Evolutionary conservation across 2,329 filamentous ascomycete genomes (phyloP).

Genomic region (Sporothrix curviconia): DNA sequence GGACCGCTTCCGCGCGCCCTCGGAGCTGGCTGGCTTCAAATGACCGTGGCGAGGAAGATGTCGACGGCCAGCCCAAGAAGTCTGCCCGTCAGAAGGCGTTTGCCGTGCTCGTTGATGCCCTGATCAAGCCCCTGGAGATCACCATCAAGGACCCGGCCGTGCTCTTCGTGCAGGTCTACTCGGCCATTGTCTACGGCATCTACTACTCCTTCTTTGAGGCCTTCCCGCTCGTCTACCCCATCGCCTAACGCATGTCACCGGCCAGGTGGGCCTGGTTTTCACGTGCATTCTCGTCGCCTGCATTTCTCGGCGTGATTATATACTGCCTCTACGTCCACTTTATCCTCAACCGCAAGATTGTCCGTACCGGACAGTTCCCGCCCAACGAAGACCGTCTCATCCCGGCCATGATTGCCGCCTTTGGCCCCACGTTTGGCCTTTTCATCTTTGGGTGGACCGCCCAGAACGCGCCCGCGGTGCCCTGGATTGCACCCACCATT

Average conservation of each 20-base stretch:
- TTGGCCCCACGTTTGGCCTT: conserved; percentile 51
- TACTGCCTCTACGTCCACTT: conserved; percentile 48
- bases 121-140: conserved; percentile 50
- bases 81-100: conserved; percentile 8
- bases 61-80: conserved; percentile 37
- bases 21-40: conserved; percentile 45
- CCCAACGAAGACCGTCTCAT: conserved; percentile 48
- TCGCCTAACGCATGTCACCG: conserved; percentile 54
- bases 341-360: conserved; percentile 45
- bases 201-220: conserved; percentile 60
- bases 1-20: conserved; percentile 50
- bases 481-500: conserved; percentile 51
- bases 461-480: conserved; percentile 34
- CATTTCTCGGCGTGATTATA: conserved; percentile 40
- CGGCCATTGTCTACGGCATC: conserved; percentile 54
- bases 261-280: conserved; percentile 54
- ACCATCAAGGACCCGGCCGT: conserved; percentile 56
- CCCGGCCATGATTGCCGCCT: conserved; percentile 46
- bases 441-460: conserved; percentile 57
- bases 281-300: conserved; percentile 53
- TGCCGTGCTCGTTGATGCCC: conserved; percentile 45
- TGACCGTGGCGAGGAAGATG: not conserved
- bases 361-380: conserved; percentile 38
- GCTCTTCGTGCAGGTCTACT: conserved; percentile 56
- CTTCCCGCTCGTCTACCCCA: conserved; percentile 58